These are phyloP conservation scores for Globisporangium spinosum DNA, from an alignment of 352 stramenopile species.

Conservation along the genomic window DNA sequence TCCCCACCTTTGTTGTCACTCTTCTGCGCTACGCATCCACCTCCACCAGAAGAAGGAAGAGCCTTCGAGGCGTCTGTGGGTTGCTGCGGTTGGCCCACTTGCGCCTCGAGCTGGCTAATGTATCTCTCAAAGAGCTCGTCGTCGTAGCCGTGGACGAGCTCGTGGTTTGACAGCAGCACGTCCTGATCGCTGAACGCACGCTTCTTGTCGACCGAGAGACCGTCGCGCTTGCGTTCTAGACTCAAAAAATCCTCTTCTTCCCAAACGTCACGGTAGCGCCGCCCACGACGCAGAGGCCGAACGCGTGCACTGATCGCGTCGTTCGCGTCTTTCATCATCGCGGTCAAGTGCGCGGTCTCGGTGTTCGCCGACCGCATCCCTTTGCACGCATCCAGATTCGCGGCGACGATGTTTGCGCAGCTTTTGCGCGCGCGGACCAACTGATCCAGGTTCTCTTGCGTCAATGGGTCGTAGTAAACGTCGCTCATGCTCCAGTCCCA, in stretches of 20 bases:
- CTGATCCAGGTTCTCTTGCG: constrained; percentile 51
- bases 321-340: constrained; percentile 43
- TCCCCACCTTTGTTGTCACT: neutral
- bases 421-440: constrained; percentile 45
- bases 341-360: constrained; percentile 38
- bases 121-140: constrained; percentile 67
- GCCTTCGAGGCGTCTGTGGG: neutral
- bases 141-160: constrained; percentile 78
- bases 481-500: constrained; percentile 69
- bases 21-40: neutral
- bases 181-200: constrained; percentile 34
- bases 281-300: constrained; percentile 43
- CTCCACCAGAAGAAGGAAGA: neutral
- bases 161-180: constrained; percentile 38
- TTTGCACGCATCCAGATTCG: constrained; percentile 30
- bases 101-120: constrained; percentile 31
- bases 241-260: constrained; percentile 67
- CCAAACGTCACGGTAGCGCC: constrained; percentile 74
- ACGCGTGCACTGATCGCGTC: constrained; percentile 25
- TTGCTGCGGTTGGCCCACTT: constrained; percentile 10
- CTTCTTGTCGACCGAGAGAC: constrained; percentile 27
- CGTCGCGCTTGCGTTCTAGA: constrained; percentile 25
- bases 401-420: constrained; percentile 49
- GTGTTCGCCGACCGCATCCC: constrained; percentile 15
- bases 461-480: constrained; percentile 51